Percentiles rank a stretch among this genome's conserved stretches.
These are phyloP conservation scores for Cladosporium oxysporum DNA, from an alignment of 2,329 filamentous ascomycete species.

Conservation along the genomic window DNA sequence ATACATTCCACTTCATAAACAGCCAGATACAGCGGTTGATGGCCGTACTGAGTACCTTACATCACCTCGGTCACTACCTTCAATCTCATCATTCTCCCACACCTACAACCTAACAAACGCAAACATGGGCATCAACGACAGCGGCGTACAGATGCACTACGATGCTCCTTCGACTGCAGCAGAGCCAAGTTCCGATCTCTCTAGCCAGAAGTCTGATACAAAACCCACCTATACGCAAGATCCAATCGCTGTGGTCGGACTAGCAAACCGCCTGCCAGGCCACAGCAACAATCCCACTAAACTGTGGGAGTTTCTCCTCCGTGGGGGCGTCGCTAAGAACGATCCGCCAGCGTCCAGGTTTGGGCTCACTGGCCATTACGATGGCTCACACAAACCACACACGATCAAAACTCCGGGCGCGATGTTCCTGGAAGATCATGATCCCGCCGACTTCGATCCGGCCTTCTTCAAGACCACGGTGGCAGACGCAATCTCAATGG, in stretches of 20 bases:
- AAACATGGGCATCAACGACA: background rate
- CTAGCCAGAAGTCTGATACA: background rate
- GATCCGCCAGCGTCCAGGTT: background rate
- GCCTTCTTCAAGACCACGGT: slow-evolving; percentile 30
- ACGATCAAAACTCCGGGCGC: background rate
- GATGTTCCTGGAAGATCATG: background rate
- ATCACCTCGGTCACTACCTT: background rate
- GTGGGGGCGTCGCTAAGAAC: background rate
- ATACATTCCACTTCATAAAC: background rate
- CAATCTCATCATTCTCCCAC: background rate
- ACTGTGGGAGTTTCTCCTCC: background rate
- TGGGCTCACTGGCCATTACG: background rate
- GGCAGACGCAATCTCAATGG: slow-evolving; percentile 29
- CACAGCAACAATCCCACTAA: background rate
- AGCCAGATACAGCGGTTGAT: background rate
- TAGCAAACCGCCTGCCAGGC: background rate
- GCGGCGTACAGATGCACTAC: background rate
- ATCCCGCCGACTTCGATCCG: slow-evolving; percentile 26
- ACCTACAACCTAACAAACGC: background rate
- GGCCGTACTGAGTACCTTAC: background rate
- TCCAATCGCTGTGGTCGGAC: background rate
- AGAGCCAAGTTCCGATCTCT: background rate
- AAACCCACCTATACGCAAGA: background rate
- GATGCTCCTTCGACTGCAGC: background rate
- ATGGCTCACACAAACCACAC: background rate